Conservation (phyloP, 2,329 filamentous ascomycete genomes). For the Zalaria obscura region DNA sequence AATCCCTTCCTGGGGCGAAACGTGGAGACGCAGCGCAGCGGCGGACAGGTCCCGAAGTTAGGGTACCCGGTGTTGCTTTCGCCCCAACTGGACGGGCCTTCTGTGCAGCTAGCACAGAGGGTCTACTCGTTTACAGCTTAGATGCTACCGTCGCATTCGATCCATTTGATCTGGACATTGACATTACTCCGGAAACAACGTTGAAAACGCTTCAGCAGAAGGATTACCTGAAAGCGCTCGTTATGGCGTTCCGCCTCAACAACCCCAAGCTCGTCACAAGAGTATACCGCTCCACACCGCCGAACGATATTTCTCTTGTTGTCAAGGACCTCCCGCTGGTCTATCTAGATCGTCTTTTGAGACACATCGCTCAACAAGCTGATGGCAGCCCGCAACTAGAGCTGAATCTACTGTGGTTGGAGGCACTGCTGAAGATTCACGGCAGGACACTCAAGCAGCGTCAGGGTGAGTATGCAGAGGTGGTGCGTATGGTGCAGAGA, state of each 20-base stretch:
- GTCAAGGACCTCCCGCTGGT: conserved; percentile 68
- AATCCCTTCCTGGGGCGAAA: conserved; percentile 68
- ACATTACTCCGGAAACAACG: conserved; percentile 67
- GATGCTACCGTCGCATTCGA: conserved; percentile 79
- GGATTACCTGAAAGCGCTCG: conserved; percentile 79
- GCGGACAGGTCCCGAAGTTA: conserved; percentile 64
- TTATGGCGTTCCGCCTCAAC: conserved; percentile 96
- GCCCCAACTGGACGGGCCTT: conserved; percentile 81
- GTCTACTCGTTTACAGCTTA: conserved; percentile 82
- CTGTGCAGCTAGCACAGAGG: conserved; percentile 90
- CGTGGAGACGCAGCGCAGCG: conserved; percentile 74
- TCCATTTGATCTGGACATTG: conserved; percentile 89
- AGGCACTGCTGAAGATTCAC: conserved; percentile 65
- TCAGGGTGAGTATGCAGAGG: conserved; percentile 64
- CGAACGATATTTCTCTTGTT: conserved; percentile 59
- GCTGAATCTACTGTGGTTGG: conserved; percentile 88
- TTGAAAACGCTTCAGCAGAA: conserved; percentile 56
- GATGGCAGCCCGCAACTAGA: conserved; percentile 89
- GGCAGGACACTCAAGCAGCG: conserved; percentile 76
- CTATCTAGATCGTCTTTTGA: conserved; percentile 72
- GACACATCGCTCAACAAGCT: conserved; percentile 75
- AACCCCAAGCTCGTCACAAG: conserved; percentile 66
- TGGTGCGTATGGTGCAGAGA: conserved; percentile 69
- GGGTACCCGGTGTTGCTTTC: conserved; percentile 74
- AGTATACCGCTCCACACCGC: conserved; percentile 74